Percentiles rank a stretch among this genome's conserved stretches.
phyloP scores from a whole-genome alignment of 2,329 filamentous ascomycete species.

The Trichoderma endophyticum region DNA sequence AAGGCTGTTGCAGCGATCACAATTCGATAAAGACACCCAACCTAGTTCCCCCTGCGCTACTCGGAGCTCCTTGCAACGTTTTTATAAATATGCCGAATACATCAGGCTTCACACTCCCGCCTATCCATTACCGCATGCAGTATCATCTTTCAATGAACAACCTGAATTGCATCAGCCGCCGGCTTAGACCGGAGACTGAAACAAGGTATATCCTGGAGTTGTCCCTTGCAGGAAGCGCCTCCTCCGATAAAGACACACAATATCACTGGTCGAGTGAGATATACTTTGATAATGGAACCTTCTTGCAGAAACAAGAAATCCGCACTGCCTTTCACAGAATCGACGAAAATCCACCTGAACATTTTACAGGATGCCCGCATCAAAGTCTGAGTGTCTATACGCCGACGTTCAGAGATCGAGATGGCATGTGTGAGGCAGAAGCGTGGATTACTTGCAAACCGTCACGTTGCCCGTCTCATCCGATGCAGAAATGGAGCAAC shows the following conservation, averaged over 20 bases:
- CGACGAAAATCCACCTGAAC: background rate
- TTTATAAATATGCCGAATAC: background rate
- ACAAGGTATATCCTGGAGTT: background rate
- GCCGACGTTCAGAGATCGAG: background rate
- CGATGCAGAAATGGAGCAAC: background rate
- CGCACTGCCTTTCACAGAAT: background rate
- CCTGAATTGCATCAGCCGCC: background rate
- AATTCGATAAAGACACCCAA: background rate
- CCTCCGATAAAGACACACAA: background rate
- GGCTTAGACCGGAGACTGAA: background rate
- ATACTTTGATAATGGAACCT: background rate
- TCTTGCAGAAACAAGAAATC: slow-evolving; percentile 6
- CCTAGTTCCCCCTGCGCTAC: rapidly evolving
- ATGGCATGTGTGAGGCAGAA: background rate
- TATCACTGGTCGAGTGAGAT: background rate
- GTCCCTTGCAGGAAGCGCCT: background rate
- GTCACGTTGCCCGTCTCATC: background rate
- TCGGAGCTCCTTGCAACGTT: background rate
- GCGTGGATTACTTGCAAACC: background rate
- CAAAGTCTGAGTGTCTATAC: background rate
- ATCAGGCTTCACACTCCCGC: background rate
- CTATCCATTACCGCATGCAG: background rate
- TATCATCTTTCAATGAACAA: background rate
- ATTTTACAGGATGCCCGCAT: slow-evolving; percentile 1
- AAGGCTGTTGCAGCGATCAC: background rate